Conservation (phyloP, 2,329 filamentous ascomycete species). For the Pseudophaeomoniella oleicola region DNA sequence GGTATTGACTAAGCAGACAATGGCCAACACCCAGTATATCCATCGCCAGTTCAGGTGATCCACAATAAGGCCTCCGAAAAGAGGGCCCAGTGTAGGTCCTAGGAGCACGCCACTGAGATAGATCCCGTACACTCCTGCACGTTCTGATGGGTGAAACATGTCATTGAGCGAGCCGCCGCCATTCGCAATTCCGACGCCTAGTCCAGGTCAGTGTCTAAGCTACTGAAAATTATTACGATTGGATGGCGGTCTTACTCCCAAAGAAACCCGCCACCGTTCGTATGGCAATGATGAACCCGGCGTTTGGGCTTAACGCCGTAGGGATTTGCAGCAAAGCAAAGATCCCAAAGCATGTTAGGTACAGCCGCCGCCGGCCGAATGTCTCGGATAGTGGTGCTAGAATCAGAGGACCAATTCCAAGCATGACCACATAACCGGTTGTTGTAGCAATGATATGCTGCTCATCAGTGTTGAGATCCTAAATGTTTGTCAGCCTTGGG, state of each 20-base stretch:
- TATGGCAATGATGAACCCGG: slow-evolving; percentile 27
- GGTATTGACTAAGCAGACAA: slow-evolving; percentile 33
- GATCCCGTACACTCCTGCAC: slow-evolving; percentile 10
- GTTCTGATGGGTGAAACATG: slow-evolving; percentile 10
- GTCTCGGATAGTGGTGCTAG: slow-evolving; percentile 64
- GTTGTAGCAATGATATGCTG: slow-evolving; percentile 33
- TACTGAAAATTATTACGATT: too few relatives aligned
- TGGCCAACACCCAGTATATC: slow-evolving; percentile 29
- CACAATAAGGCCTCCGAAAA: slow-evolving; percentile 31
- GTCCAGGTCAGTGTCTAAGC: slow-evolving; percentile 29
- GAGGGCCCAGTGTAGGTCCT: slow-evolving; percentile 9
- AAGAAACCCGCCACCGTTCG: slow-evolving; percentile 34
- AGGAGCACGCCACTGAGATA: slow-evolving; percentile 9
- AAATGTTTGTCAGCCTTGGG: too few relatives aligned
- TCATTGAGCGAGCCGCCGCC: slow-evolving; percentile 10
- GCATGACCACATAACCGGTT: slow-evolving; percentile 35
- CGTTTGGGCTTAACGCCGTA: slow-evolving; percentile 31
- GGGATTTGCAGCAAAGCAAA: slow-evolving; percentile 42
- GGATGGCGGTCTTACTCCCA: slow-evolving; percentile 17
- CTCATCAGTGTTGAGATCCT: slow-evolving; percentile 25
- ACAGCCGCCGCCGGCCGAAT: slow-evolving; percentile 53
- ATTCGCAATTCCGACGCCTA: slow-evolving; percentile 10
- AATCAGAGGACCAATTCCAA: slow-evolving; percentile 49
- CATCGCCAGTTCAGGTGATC: slow-evolving; percentile 31
- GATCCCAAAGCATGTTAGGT: slow-evolving; percentile 49